Evolutionary conservation across 257 asterid species (phyloP), one percentile per base, ranked within the genome.

Genomic region (Avicennia marina): DNA sequence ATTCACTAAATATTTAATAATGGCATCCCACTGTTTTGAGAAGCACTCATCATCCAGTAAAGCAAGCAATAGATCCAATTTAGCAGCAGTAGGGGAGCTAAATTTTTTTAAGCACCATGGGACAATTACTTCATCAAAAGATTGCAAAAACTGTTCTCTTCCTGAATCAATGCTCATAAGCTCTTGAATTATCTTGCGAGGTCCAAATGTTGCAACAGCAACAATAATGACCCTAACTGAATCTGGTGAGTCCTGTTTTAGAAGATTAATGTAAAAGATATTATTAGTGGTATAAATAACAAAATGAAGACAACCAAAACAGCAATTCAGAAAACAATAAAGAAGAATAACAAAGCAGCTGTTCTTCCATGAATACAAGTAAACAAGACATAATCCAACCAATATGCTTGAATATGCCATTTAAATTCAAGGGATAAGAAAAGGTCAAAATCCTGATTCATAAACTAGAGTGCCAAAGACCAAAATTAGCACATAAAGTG

Each of bases 11-110:
- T 75, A 79, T 52, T 70, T 68, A 52, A 93, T 57, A 46, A 93
- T 67, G 12, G 75, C 71, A 65, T 83, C 76, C 98, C 98, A 93
- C 81, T 93, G 95, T 64, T 80, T 83, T 31, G 77, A 19, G 53
- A 81, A 86, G 79, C 73, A 79, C 64, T 80, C 87, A 31, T 74
- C 79, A 68, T 74, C 94, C 68, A 93, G 83, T 54, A 93, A 73
- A n/a, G 87, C 84, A n/a, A 89, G 95, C 87, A 93, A 75, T 67
- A 93, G 81, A 77, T 93, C 98, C 68, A 89, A 62, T 64, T 89
- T 70, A 60, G 74, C 66, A 60, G 79, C 60, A 50, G 72, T 74
- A 33, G 89, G 70, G 62, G 77, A 57, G 48, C 77, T 66, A 53
- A 56, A 62, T 39, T 53, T 50, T 57, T 74, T 72, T 69, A 93